Conservation (phyloP, 805 yeast species). For the Teunomyces funiuensis region DNA sequence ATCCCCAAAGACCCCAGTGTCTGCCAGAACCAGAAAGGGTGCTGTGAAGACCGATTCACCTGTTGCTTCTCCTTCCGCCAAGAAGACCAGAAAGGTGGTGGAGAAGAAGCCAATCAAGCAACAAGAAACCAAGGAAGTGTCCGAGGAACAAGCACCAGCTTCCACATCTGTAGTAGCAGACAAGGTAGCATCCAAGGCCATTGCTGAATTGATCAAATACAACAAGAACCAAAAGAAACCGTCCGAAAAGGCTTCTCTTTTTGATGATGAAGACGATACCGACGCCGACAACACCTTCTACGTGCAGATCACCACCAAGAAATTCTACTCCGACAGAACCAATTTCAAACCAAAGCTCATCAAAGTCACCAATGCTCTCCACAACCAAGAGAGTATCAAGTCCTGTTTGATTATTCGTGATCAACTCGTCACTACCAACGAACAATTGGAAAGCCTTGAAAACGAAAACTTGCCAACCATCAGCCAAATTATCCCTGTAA, state of each 20-base stretch:
- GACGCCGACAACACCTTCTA: slow-evolving; percentile 55
- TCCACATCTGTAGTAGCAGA: slow-evolving; percentile 1
- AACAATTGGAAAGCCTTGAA: slow-evolving; percentile 47
- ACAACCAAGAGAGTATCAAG: slow-evolving; percentile 36
- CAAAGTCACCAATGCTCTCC: slow-evolving; percentile 47
- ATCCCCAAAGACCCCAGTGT: slow-evolving; percentile 18
- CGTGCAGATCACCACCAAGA: slow-evolving; percentile 64
- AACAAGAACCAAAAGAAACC: slow-evolving; percentile 30
- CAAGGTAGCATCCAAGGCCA: slow-evolving; percentile 43
- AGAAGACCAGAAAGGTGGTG: slow-evolving; percentile 9
- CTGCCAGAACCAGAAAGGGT: slow-evolving; percentile 20
- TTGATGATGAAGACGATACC: slow-evolving; percentile 47
- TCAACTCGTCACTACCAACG: slow-evolving; percentile 43
- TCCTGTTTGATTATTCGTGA: slow-evolving; percentile 75
- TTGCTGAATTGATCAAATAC: slow-evolving; percentile 66
- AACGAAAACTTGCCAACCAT: slow-evolving; percentile 46
- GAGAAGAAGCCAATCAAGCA: slow-evolving; percentile 7
- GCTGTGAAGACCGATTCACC: slow-evolving; percentile 19
- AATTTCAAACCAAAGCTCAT: slow-evolving; percentile 57
- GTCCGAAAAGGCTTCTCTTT: slow-evolving; percentile 44
- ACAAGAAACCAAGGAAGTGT: slow-evolving; percentile 1
- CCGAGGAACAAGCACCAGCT: slow-evolving; percentile 4
- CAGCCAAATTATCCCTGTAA: slow-evolving; percentile 61
- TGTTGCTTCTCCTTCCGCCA: slow-evolving; percentile 21
- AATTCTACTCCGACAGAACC: slow-evolving; percentile 59